Evolutionary conservation across 129 eudicot genomes (phyloP), one percentile per base, ranked within the genome.

Genomic region (Oenanthe sinensis): DNA sequence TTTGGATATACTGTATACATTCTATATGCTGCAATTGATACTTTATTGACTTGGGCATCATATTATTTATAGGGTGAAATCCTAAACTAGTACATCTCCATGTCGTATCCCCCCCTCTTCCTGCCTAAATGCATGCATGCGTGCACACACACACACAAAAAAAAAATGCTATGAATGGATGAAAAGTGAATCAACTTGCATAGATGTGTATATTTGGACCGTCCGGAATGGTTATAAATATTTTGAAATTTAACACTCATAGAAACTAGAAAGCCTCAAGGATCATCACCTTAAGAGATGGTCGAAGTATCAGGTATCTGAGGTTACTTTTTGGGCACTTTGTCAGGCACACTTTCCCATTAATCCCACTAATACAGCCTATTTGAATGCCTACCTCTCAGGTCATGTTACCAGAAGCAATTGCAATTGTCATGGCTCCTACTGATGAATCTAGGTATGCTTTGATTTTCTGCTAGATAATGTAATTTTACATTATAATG

Each of bases 361-460:
- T 22, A 13, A n/a, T 72, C 69, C 50, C 50, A 72, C 70, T 62
- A 33, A 54, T 44, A 55, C 16, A 48, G 20, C 28, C 42, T 77
- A 52, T 71, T 68, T 60, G 50, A 73, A 65, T 72, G 67, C 78
- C 78, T 68, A 67, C 42, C 69, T 79, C 71, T 60, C 88, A 96
- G 99, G 86, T 96, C 73, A 96, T 96, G 99, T 87, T 96, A 80
- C 99, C 99, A 60, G 99, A 96, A 89, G 99, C 99, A 77, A 85
- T 96, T 78, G 99, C 99, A 86, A 96, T 96, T 85, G 99, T 96
- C 74, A 96, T 96, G 99, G 99, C 99, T 52, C 99, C 99, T 49
- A 89, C 94, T 1, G 99, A 96, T 81, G 81, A 90, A 87, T 85
- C 93, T 81, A 88, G 99, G 99, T 96, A 80, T 46, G 52, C 4